Conservation (phyloP, 2,329 filamentous ascomycete genomes). For the Corynespora cassiicola region DNA sequence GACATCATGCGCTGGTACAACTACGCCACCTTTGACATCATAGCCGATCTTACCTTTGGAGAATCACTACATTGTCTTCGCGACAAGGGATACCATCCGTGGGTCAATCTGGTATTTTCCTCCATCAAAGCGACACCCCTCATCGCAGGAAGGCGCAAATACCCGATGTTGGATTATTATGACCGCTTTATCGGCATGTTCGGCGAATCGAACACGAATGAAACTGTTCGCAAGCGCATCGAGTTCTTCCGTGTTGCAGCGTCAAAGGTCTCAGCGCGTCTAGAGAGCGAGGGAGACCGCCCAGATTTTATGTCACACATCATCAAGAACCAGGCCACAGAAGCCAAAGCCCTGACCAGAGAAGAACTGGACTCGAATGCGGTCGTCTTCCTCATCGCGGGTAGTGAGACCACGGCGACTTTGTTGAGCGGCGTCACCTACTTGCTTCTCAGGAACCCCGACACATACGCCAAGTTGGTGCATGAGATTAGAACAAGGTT, state of each 20-base stretch:
- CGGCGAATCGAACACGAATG: too few species aligned
- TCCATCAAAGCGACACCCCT: constrained; percentile 15
- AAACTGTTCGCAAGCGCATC: constrained; percentile 16
- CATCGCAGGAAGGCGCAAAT: constrained; percentile 21
- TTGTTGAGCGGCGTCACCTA: constrained; percentile 51
- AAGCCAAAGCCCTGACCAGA: constrained; percentile 20
- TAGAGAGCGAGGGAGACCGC: constrained; percentile 17
- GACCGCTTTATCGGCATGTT: constrained; percentile 21
- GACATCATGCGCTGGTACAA: constrained; percentile 38
- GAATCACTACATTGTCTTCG: constrained; percentile 38
- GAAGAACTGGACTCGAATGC: constrained; percentile 45
- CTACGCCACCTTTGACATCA: constrained; percentile 35
- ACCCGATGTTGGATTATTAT: constrained; percentile 21
- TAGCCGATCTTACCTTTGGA: constrained; percentile 38
- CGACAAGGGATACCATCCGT: constrained; percentile 33
- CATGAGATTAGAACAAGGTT: constrained; percentile 33
- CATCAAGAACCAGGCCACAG: constrained; percentile 24
- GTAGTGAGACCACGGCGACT: constrained; percentile 56
- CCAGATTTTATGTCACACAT: constrained; percentile 36
- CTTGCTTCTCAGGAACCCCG: constrained; percentile 40
- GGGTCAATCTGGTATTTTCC: constrained; percentile 30
- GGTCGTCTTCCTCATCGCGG: constrained; percentile 46
- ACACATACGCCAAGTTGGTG: constrained; percentile 22
- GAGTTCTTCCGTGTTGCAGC: constrained; percentile 22
- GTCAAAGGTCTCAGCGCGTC: constrained; percentile 22